Conservation (phyloP, 2,329 filamentous ascomycete species). For the Colletotrichum theobromicola region DNA sequence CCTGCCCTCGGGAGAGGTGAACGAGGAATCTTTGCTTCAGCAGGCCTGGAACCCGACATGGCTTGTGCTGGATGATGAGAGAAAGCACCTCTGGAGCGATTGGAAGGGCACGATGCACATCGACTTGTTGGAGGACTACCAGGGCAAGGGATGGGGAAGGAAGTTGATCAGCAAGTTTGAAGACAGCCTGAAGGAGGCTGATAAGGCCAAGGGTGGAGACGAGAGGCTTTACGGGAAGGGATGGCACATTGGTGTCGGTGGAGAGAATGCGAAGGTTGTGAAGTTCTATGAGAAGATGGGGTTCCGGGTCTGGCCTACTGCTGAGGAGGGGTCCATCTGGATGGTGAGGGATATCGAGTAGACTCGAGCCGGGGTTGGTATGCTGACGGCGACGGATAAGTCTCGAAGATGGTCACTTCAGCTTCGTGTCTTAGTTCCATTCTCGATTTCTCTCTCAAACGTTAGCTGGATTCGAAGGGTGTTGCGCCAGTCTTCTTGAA, state of each 20-base stretch:
- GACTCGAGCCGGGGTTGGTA: not conserved
- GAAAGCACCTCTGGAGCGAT: conserved; percentile 34
- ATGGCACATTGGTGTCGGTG: conserved; percentile 48
- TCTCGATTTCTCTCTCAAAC: not conserved
- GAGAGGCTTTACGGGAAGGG: conserved; percentile 36
- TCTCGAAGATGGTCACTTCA: not conserved
- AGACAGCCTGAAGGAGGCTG: conserved; percentile 35
- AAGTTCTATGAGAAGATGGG: conserved; percentile 53
- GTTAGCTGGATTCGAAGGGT: not conserved
- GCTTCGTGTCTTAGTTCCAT: not conserved
- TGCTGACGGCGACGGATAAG: not conserved
- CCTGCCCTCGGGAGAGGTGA: conserved; percentile 27
- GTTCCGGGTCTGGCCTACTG: conserved; percentile 43
- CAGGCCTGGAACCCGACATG: conserved; percentile 44
- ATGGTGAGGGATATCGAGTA: conserved; percentile 45
- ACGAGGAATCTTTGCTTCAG: conserved; percentile 43
- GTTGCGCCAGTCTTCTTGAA: not conserved
- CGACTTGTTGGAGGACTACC: conserved; percentile 47
- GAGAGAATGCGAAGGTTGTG: conserved; percentile 53
- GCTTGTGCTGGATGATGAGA: conserved; percentile 41
- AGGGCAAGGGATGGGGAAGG: conserved; percentile 50
- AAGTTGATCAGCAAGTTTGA: conserved; percentile 46
- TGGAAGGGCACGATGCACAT: conserved; percentile 55
- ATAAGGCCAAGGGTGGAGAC: not conserved
- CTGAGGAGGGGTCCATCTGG: conserved; percentile 39